Conservation (phyloP, 345 rosid species). For the Erodium maritimum region DNA sequence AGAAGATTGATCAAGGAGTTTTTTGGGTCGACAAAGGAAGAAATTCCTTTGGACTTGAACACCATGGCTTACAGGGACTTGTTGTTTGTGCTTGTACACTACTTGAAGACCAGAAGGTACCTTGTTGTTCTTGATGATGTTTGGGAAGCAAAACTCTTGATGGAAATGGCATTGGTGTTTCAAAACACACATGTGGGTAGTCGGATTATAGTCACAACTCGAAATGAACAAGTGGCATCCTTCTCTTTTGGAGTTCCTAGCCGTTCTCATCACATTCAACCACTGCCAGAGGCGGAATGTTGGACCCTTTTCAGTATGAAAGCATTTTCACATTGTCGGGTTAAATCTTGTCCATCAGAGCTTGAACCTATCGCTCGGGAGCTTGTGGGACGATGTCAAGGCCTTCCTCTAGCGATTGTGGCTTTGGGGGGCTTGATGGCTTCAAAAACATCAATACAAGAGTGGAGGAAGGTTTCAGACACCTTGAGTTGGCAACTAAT, state of each 20-base stretch:
- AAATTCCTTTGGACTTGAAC: conserved; percentile 14
- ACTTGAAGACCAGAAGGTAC: too few relatives aligned
- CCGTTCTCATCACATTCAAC: conserved; percentile 10
- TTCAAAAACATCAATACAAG: conserved; percentile 13
- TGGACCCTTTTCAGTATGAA: too few relatives aligned
- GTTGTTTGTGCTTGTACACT: too few relatives aligned
- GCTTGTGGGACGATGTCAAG: conserved; percentile 20
- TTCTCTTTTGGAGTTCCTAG: conserved; percentile 15
- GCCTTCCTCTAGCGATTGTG: conserved; percentile 29
- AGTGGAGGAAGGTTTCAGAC: conserved; percentile 21
- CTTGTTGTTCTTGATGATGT: too few relatives aligned
- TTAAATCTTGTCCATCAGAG: conserved; percentile 2
- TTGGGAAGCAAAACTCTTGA: too few relatives aligned
- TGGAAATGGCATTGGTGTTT: too few relatives aligned
- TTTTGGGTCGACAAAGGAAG: conserved; percentile 13
- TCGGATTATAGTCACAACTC: too few relatives aligned
- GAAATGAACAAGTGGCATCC: conserved; percentile 14
- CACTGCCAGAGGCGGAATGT: too few relatives aligned
- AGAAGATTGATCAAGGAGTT: conserved; percentile 26
- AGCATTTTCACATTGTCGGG: conserved; percentile 14
- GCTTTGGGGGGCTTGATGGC: conserved; percentile 21
- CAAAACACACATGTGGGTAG: too few relatives aligned
- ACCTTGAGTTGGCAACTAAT: conserved; percentile 23
- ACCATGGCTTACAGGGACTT: too few relatives aligned
- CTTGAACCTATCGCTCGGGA: conserved; percentile 11